Base-by-base conservation (phyloP, 1,284 basidiomycete genomes). In the Pseudozyma flocculosa region DNA sequence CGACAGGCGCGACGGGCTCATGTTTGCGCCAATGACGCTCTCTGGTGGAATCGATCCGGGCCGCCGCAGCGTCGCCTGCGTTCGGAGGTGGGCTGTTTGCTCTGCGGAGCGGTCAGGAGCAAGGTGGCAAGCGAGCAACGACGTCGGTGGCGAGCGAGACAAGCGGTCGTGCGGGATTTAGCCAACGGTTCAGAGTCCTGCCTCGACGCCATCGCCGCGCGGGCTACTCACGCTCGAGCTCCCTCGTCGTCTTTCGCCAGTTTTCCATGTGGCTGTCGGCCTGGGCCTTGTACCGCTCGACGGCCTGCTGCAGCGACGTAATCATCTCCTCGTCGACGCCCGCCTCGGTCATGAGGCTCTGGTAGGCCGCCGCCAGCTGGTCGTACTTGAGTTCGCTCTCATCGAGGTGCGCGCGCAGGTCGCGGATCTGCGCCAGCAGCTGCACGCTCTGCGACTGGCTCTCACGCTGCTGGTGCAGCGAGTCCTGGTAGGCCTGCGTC, bases 381-480 rank as follows among this genome's bases (percentile, higher is more conserved):
- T 56, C 56, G 51, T 68, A 70, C 40, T 57, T 61, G n/a, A 68
- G 37, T 30, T 92, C 90, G 2, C 87, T 87, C 60, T 92, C 88
- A 70, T 92, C 89, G 54, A 92, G 80, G 14, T 89, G 86, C 21
- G 83, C 81, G 14, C 89, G 85, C 15, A 92, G 82, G 70, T 92
- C 89, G 41, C 88, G 85, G 45, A 90, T 87, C 82, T 92, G 88
- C 2, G 88, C 88, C 66, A 91, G 87, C 8, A 92, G 82, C 2
- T 85, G 82, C 15, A 89, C 86, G 52, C 91, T 90, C 61, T 92
- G 90, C 0, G 86, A 81, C 73, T 91, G 90, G 63, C 90, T 87
- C 62, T 90, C 88, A 0, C 85, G 80, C 68, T 90, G 88, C 0
- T 84, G 86, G 24, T 83, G 82, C 2, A 84, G 83, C 1, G 89